Conservation (phyloP, 2,329 filamentous ascomycete genomes). For the Metarhizium brunneum region DNA sequence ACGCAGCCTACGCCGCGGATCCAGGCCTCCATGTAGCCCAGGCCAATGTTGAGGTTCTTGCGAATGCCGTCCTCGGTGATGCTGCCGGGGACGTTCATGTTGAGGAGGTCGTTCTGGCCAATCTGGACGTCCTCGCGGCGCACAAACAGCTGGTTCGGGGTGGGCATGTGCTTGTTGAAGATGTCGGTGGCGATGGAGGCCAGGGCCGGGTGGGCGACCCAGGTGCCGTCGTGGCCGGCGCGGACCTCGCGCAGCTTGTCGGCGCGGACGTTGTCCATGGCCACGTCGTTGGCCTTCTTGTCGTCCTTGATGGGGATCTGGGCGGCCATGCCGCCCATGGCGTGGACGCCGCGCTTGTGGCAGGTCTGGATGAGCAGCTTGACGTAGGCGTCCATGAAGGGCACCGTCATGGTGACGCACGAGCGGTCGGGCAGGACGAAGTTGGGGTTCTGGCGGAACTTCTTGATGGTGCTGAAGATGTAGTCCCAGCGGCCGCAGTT, state of each 20-base stretch:
- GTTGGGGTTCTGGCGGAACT: slow-evolving; percentile 89
- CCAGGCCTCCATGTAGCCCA: slow-evolving; percentile 99
- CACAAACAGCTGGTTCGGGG: slow-evolving; percentile 89
- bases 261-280: slow-evolving; percentile 85
- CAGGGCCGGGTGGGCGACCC: slow-evolving; percentile 94
- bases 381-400: slow-evolving; percentile 95
- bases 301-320: slow-evolving; percentile 99
- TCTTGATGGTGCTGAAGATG: slow-evolving; percentile 99
- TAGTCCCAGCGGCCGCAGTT: slow-evolving; percentile 99
- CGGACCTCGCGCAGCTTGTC: slow-evolving; percentile 95
- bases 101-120: slow-evolving; percentile 80
- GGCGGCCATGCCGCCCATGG: slow-evolving; percentile 97
- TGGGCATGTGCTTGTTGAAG: slow-evolving; percentile 98
- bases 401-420: slow-evolving; percentile 91
- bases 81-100: slow-evolving; percentile 93
- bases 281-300: slow-evolving; percentile 79
- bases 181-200: slow-evolving; percentile 81
- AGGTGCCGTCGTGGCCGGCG: slow-evolving; percentile 91
- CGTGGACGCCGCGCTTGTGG: slow-evolving; percentile 93
- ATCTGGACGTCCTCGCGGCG: slow-evolving; percentile 85
- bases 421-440: slow-evolving; percentile 91
- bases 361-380: slow-evolving; percentile 97
- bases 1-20: slow-evolving; percentile 89
- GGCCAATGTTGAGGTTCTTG: slow-evolving; percentile 94
- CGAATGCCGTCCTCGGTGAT: slow-evolving; percentile 92